A percentile compares a stretch with the other conserved stretches of the same genome.
phyloP scores from a whole-genome alignment of 805 yeast genomes.

The Teunomyces atbi region DNA sequence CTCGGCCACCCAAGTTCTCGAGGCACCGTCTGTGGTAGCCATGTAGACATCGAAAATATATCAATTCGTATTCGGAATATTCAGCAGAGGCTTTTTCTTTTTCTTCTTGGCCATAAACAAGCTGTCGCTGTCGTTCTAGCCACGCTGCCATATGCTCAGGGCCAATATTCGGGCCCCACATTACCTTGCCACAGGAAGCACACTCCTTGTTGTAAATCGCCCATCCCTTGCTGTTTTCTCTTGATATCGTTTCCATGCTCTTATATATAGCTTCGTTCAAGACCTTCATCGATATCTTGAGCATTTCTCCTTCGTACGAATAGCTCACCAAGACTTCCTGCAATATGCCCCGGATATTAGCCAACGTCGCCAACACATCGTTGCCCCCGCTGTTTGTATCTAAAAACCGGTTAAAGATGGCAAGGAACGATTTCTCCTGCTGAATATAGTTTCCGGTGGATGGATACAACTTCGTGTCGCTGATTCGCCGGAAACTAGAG shows the following conservation, averaged over 20 bases:
- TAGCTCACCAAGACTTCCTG: slow-evolving; percentile 64
- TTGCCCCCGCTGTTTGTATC: slow-evolving; percentile 39
- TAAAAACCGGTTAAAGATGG: slow-evolving; percentile 55
- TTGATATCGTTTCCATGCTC: slow-evolving; percentile 43
- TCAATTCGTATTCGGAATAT: slow-evolving; percentile 33
- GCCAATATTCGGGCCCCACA: slow-evolving; percentile 67
- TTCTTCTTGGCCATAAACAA: slow-evolving; percentile 2
- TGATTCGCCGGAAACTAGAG: slow-evolving; percentile 30
- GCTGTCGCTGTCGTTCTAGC: slow-evolving; percentile 43
- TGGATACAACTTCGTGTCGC: slow-evolving; percentile 25
- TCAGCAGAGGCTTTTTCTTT: slow-evolving; percentile 1
- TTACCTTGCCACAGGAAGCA: slow-evolving; percentile 68
- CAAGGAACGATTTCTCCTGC: slow-evolving; percentile 43
- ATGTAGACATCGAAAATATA: slow-evolving; percentile 64
- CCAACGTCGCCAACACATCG: slow-evolving; percentile 46
- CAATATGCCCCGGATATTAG: slow-evolving; percentile 59
- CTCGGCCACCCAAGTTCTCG: slow-evolving; percentile 34
- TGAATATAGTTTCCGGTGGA: slow-evolving; percentile 7
- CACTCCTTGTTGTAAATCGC: slow-evolving; percentile 49
- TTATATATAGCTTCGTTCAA: slow-evolving; percentile 55
- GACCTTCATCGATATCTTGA: slow-evolving; percentile 49
- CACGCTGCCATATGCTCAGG: slow-evolving; percentile 49
- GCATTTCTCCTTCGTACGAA: slow-evolving; percentile 58
- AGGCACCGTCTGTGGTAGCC: slow-evolving; percentile 63
- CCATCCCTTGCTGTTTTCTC: slow-evolving; percentile 61